phyloP scores from a whole-genome alignment of 176 grass and related monocot genomes.

The Chrysopogon serrulatus region DNA sequence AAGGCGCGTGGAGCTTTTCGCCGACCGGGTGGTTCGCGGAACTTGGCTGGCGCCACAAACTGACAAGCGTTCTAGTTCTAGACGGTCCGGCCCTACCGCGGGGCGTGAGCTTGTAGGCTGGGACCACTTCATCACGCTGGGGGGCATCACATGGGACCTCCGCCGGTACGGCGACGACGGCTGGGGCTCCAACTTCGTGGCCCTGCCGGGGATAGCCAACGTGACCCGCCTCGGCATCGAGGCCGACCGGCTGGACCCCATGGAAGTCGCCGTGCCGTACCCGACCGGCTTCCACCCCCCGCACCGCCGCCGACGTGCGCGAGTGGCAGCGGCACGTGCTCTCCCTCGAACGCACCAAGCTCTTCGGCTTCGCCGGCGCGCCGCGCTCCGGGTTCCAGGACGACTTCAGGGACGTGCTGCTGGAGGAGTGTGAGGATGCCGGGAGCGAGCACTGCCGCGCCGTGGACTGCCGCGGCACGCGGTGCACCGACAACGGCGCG shows the following conservation, averaged over 20 bases:
- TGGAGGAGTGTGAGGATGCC: conserved; percentile 64
- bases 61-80: too few relatives aligned
- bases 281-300: conserved; percentile 84
- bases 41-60: too few relatives aligned
- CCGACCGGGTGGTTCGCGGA: too few relatives aligned
- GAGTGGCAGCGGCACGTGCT: conserved; percentile 69
- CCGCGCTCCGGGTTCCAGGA: conserved; percentile 47
- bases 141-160: conserved; percentile 95
- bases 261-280: conserved; percentile 79
- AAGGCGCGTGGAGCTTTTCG: too few relatives aligned
- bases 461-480: conserved; percentile 54
- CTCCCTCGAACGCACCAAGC: conserved; percentile 24
- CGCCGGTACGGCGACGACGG: conserved; percentile 46
- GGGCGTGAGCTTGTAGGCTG: too few relatives aligned
- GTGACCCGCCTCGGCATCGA: conserved; percentile 82
- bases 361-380: conserved; percentile 79
- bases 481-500: conserved; percentile 54
- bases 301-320: conserved; percentile 42
- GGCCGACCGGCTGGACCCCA: conserved; percentile 36
- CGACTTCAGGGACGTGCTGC: conserved; percentile 67
- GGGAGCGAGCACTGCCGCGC: conserved; percentile 42
- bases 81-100: conserved; percentile 54
- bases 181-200: conserved; percentile 73
- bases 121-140: conserved; percentile 82
- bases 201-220: conserved; percentile 63